Conservation (phyloP, 2,329 filamentous ascomycete genomes). For the Aspergillus sp. region DNA sequence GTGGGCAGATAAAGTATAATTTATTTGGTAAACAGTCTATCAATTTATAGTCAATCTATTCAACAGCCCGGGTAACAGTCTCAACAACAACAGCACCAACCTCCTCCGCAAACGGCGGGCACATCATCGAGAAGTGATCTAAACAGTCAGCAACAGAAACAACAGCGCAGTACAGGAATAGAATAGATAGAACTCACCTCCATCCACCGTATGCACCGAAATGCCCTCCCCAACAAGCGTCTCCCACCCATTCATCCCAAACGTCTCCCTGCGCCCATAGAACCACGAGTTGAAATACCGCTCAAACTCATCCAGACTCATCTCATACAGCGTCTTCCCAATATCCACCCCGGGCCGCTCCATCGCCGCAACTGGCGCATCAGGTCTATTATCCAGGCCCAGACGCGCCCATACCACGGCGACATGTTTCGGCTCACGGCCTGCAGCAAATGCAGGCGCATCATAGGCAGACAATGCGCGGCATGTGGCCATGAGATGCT, state of each 20-base stretch:
- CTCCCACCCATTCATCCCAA: constrained; percentile 11
- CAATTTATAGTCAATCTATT: not conserved
- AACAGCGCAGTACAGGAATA: too few species aligned
- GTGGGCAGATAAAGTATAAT: too few species aligned
- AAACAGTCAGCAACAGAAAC: not conserved
- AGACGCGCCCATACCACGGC: not conserved
- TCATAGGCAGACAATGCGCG: not conserved
- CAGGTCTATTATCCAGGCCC: not conserved
- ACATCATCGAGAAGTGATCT: constrained; percentile 6
- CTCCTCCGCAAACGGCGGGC: not conserved
- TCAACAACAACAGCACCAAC: not conserved
- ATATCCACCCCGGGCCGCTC: not conserved
- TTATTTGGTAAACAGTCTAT: too few species aligned
- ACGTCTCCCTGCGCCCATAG: not conserved
- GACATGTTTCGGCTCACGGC: not conserved
- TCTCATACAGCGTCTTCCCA: not conserved
- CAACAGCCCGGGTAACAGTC: not conserved
- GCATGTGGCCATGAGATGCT: not conserved
- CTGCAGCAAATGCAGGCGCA: not conserved
- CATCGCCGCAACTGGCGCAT: not conserved
- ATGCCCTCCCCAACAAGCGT: not conserved
- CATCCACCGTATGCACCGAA: constrained; percentile 1
- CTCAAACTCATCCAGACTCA: constrained; percentile 1
- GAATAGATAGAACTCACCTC: not conserved
- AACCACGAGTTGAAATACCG: constrained; percentile 7